Evolutionary conservation across 495 filamentous ascomycete species (phyloP), one percentile per base, ranked within the genome.

Genomic region (Hypoxylon crocopeplum): DNA sequence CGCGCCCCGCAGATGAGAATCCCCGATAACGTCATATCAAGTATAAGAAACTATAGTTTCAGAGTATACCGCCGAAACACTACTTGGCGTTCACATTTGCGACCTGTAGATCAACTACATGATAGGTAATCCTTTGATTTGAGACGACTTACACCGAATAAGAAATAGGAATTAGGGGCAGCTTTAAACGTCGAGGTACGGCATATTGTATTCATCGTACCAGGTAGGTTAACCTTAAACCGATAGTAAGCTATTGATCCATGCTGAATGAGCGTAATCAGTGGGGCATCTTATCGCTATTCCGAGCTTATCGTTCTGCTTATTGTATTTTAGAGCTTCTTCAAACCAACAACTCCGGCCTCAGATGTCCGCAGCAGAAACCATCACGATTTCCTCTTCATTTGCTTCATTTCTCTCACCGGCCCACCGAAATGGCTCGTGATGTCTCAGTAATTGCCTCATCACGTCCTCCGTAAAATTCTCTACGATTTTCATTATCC

Each of bases 301-400:
- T n/a, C n/a, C n/a, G n/a, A 46, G 13, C 34, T 52, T 41, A 52
- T 41, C 22, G 13, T 25, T 10, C 19, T 40, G 45, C 27, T 13
- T 11, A 21, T 58, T 33, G 8, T 24, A 36, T 36, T 48, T 7
- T 13, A 45, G 12, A 42, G 36, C 49, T 38, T 55, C 44, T 45
- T 55, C 45, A 44, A 48, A 25, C 16, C 46, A 46, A 46, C 30
- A 29, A 24, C 38, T 36, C 34, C 69, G 65, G 64, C 69, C 75
- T 72, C 74, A 76, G 71, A 77, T 74, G 60, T 77, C 68, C 75
- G 74, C 71, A 44, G 75, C 70, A 78, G 72, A 76, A 70, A 76
- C 69, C 69, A 76, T 81, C 75, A 79, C 75, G 70, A 53, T 72
- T 71, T 59, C 36, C 30, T 25, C 42, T 25, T 42, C 30, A 33